These are phyloP conservation scores for Metschnikowia anglica DNA, from an alignment of 805 yeast genomes.

Conservation along the genomic window DNA sequence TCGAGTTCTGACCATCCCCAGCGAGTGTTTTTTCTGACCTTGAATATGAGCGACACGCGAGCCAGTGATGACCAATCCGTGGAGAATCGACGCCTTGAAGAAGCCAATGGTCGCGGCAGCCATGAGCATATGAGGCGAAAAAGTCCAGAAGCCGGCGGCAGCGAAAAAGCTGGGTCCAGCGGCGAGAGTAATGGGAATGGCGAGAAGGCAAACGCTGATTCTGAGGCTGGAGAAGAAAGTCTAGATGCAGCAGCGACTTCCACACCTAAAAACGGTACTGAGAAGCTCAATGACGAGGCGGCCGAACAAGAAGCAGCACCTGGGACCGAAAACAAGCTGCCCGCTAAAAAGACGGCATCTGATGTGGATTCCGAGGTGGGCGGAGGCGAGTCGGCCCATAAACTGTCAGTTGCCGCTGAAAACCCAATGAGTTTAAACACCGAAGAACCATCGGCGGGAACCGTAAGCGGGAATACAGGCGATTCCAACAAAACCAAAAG, in stretches of 20 bases:
- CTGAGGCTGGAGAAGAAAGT: not conserved
- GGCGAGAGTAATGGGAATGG: not conserved
- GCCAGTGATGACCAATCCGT: slow-evolving; percentile 1
- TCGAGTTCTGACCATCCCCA: too few species aligned
- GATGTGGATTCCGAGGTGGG: too few species aligned
- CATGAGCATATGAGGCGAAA: not conserved
- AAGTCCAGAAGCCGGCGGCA: not conserved
- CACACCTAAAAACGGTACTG: not conserved
- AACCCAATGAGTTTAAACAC: too few species aligned
- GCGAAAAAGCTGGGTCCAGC: not conserved
- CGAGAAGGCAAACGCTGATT: not conserved
- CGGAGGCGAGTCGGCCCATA: too few species aligned
- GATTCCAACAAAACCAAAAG: too few species aligned
- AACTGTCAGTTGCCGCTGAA: too few species aligned
- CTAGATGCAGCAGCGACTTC: not conserved
- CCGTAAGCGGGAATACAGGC: too few species aligned
- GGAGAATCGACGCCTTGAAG: not conserved
- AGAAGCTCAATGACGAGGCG: too few species aligned
- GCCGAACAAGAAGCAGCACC: too few species aligned
- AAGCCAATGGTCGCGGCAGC: not conserved
- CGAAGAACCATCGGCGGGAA: too few species aligned
- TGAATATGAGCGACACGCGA: slow-evolving; percentile 10
- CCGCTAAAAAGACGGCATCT: too few species aligned
- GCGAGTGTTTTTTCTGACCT: not conserved
- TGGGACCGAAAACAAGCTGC: too few species aligned